phyloP scores from a whole-genome alignment of 176 grass and related monocot species.

The Oryza glumipatula region DNA sequence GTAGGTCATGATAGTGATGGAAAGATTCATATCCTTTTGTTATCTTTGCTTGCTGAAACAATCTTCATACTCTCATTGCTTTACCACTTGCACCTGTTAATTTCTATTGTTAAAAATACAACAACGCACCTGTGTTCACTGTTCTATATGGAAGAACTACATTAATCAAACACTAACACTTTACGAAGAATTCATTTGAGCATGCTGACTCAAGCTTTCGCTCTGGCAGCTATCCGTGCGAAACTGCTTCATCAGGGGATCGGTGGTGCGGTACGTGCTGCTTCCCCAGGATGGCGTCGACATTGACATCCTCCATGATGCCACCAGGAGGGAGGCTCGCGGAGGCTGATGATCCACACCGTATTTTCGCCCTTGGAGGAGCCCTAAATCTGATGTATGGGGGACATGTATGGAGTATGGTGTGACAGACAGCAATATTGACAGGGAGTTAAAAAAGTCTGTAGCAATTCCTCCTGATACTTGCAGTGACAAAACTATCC shows the following conservation, averaged over 20 bases:
- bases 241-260: constrained; percentile 98
- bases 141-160: neutral
- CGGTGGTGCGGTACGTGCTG: constrained; percentile 92
- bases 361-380: neutral
- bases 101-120: neutral
- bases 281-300: constrained; percentile 93
- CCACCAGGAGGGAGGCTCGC: constrained; percentile 92
- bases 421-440: neutral
- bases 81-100: neutral
- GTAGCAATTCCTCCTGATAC: constrained; percentile 6
- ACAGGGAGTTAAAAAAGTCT: constrained; percentile 6
- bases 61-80: neutral
- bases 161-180: neutral
- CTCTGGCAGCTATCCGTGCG: constrained; percentile 76
- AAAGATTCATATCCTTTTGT: neutral
- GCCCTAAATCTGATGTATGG: constrained; percentile 18
- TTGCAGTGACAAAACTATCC: constrained; percentile 29
- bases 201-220: neutral
- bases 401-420: constrained; percentile 33
- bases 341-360: constrained; percentile 59
- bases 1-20: neutral
- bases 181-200: neutral
- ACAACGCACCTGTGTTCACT: neutral
- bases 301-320: constrained; percentile 95
- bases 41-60: neutral